phyloP scores from a whole-genome alignment of 768 basidiomycete genomes.

The Lactarius sp. region DNA sequence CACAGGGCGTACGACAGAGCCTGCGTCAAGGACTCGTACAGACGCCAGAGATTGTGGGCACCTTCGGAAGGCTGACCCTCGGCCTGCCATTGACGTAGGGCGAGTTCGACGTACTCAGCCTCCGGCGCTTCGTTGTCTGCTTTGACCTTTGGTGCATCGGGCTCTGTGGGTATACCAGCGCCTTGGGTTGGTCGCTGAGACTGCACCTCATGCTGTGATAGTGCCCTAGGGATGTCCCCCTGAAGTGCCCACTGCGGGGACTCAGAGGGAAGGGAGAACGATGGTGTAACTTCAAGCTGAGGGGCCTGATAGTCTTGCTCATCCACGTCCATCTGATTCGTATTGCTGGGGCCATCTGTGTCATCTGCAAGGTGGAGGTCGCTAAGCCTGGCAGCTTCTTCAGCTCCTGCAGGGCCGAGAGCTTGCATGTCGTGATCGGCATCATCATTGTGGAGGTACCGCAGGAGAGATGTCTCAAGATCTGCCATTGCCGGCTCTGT shows the following conservation, averaged over 20 bases:
- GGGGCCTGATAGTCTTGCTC: constrained; percentile 30
- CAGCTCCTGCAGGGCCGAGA: constrained; percentile 79
- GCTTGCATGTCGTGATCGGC: constrained; percentile 77
- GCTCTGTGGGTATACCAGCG: constrained; percentile 25
- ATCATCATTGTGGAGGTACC: constrained; percentile 72
- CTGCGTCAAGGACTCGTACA: constrained; percentile 86
- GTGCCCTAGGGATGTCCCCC: constrained; percentile 43
- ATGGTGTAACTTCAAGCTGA: constrained; percentile 8
- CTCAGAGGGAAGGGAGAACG: constrained; percentile 30
- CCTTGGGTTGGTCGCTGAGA: constrained; percentile 16
- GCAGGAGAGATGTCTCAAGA: constrained; percentile 50
- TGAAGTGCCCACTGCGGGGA: constrained; percentile 29
- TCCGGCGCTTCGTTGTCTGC: constrained; percentile 31
- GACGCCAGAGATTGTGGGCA: constrained; percentile 81
- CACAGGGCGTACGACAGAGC: constrained; percentile 89
- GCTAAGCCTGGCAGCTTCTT: constrained; percentile 74
- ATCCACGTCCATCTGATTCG: constrained; percentile 48
- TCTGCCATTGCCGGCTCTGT: constrained; percentile 32
- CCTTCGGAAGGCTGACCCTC: constrained; percentile 49
- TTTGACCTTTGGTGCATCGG: constrained; percentile 22
- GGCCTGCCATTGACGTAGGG: constrained; percentile 58
- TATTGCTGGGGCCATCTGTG: constrained; percentile 33
- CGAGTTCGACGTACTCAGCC: constrained; percentile 40
- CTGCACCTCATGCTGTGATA: constrained; percentile 36
- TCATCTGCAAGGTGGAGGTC: constrained; percentile 76